Evolutionary conservation across 495 filamentous ascomycete genomes (phyloP), one percentile per base, ranked within the genome.

Genomic region (Podospora comata): DNA sequence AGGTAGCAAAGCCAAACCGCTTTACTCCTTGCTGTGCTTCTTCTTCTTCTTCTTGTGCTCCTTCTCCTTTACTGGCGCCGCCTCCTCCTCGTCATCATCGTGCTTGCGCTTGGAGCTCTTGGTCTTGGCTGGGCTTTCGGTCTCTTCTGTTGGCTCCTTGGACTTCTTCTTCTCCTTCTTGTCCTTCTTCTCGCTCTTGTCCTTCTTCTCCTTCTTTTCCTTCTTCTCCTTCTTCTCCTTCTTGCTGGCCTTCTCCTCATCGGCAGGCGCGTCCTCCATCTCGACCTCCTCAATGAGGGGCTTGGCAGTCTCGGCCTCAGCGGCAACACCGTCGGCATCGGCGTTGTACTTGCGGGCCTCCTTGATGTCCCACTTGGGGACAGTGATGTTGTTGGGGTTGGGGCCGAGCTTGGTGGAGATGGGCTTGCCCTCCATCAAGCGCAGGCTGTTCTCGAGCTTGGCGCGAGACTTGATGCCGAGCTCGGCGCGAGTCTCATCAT

Each of bases 301-400:
- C 75, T 82, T 81, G 23, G 88, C 84, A 56, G 88, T 83, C 20
- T 85, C 83, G 68, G 91, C 91, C 72, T 94, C 89, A 7, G 86
- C 86, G 63, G 85, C 82, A 60, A 97, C 75, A 23, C 94, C 93
- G 80, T 99, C 95, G 60, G 92, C 95, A 79, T 97, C 95, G 30
- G 88, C 82, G 78, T 98, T 98, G 83, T 99, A 99, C 79, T 94
- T 96, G 73, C 93, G 86, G n/a, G 91, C 90, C 74, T 97, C 92
- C 79, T 94, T 96, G 72, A 97, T 80, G 68, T 95, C 91, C 84
- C 92, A 97, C 79, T 97, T 97, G 67, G 87, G 83, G 39, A 92
- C 67, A 48, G 83, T 75, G 28, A 86, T 82, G 66, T 88, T 92
- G 73, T 90, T 89, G 68, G 92, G 92, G 28, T 83, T 90, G 71